phyloP scores from a whole-genome alignment of 305 asterid genomes.

The Fraxinus greggii region DNA sequence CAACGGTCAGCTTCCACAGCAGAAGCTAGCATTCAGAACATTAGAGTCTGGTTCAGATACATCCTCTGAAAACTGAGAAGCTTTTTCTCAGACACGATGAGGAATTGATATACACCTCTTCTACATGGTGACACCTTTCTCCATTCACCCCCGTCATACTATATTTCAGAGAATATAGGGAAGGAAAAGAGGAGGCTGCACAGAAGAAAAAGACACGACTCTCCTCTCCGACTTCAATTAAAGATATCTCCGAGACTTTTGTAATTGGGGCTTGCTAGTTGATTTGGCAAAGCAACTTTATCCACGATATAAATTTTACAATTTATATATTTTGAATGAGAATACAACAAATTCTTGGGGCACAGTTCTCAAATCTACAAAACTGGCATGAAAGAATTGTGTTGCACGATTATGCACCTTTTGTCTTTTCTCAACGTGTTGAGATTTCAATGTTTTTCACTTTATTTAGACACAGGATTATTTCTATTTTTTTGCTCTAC shows the following conservation, averaged over 20 bases:
- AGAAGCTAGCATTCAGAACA: constrained; percentile 63
- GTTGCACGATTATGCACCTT: neutral
- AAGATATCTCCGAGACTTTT: neutral
- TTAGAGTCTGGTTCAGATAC: constrained; percentile 35
- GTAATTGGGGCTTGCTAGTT: neutral
- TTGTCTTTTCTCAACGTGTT: neutral
- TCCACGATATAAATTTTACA: neutral
- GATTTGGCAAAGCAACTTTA: neutral
- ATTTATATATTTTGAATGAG: neutral
- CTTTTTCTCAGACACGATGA: constrained; percentile 40
- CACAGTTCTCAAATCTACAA: neutral
- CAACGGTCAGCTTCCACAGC: constrained; percentile 85
- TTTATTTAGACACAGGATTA: neutral
- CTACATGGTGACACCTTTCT: neutral
- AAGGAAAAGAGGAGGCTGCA: neutral
- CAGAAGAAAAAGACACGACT: neutral
- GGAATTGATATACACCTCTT: neutral
- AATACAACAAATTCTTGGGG: neutral
- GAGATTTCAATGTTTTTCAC: neutral
- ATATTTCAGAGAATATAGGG: neutral
- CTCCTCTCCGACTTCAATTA: neutral
- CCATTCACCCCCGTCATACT: neutral
- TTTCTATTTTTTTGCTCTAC: neutral
- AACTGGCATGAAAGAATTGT: neutral
- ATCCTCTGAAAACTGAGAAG: constrained; percentile 46